phyloP scores from a whole-genome alignment of 805 yeast species.

The Schwanniomyces sp. region DNA sequence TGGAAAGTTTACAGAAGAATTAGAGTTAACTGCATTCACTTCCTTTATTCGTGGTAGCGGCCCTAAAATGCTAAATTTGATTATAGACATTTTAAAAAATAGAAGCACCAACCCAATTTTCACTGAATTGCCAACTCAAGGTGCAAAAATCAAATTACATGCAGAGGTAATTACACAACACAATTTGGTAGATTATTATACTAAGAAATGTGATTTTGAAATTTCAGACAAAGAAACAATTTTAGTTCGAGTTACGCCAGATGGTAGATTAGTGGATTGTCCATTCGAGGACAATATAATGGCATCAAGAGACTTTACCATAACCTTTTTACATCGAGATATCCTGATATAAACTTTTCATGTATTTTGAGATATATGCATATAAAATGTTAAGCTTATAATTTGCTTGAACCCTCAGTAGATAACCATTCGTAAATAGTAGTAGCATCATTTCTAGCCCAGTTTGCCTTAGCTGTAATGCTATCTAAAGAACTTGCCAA shows the following conservation, averaged over 20 bases:
- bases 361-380: neutral
- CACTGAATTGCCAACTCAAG: slow-evolving; percentile 3
- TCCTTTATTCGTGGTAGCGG: slow-evolving; percentile 48
- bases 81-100: slow-evolving; percentile 15
- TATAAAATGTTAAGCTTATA: neutral
- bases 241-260: slow-evolving; percentile 10
- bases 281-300: slow-evolving; percentile 33
- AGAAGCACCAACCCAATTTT: slow-evolving; percentile 4
- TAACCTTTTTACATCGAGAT: slow-evolving; percentile 36
- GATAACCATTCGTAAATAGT: slow-evolving; percentile 51
- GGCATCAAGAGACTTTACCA: slow-evolving; percentile 39
- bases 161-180: slow-evolving; percentile 53
- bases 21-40: slow-evolving; percentile 53
- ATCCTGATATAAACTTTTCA: neutral
- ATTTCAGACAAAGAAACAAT: slow-evolving; percentile 19
- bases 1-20: slow-evolving; percentile 10
- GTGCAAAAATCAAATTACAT: slow-evolving; percentile 20
- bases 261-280: slow-evolving; percentile 12
- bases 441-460: slow-evolving; percentile 57
- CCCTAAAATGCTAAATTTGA: slow-evolving; percentile 23
- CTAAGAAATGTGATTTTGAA: slow-evolving; percentile 36
- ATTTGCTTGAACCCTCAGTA: slow-evolving; percentile 12
- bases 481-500: slow-evolving; percentile 66
- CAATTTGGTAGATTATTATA: slow-evolving; percentile 45
- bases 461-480: slow-evolving; percentile 52